Base-by-base conservation (phyloP, 1,139 yeast genomes). In the Yamadazyma sp. region DNA sequence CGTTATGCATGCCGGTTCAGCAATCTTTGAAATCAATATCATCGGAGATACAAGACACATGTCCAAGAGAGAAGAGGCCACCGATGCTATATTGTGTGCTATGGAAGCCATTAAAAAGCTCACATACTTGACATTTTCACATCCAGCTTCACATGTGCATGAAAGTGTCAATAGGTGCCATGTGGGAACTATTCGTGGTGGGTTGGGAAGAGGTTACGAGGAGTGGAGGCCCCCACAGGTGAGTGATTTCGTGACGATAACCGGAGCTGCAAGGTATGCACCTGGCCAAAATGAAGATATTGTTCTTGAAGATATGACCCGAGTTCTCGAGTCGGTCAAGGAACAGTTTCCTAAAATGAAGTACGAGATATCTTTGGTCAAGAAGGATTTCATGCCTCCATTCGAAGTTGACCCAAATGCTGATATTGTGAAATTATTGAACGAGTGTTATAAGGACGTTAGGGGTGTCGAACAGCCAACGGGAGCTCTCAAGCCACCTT, bases 201-300 rank as follows among this genome's bases (percentile, higher is more conserved):
- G 49, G 2, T 44, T 45, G 31, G 49, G 49, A 9, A 42, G 48
- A 39, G 21, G 22, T n/a, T 45, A 45, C 33, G 49, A 45, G 29
- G 24, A 29, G 10, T 45, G 49, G 59, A 48, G 59, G 40, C 52
- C 57, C 18, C 59, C 59, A 10, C 59, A 55, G 41, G 59, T 55
- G 5, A 41, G 57, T 7, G 59, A 54, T 38, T 55, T 55, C 41
- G 56, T 53, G 7, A 55, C 59, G n/a, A 47, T 55, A 25, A 53
- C 54, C 8, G 55, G 58, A 1, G 59, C 59, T 18, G 59, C 59
- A 1, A 38, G 59, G 31, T 55, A 52, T 35, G 59, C 59, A 11
- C 59, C 59, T 2, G 59, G 59, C 1, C 59, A 55, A 36, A 43
- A 22, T 28, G 54, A 47, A 22, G 37, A 46, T 10, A 50, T 48